These are phyloP conservation scores for Eucalyptus erythrocorys DNA, from an alignment of 345 rosid species.

Conservation along the genomic window DNA sequence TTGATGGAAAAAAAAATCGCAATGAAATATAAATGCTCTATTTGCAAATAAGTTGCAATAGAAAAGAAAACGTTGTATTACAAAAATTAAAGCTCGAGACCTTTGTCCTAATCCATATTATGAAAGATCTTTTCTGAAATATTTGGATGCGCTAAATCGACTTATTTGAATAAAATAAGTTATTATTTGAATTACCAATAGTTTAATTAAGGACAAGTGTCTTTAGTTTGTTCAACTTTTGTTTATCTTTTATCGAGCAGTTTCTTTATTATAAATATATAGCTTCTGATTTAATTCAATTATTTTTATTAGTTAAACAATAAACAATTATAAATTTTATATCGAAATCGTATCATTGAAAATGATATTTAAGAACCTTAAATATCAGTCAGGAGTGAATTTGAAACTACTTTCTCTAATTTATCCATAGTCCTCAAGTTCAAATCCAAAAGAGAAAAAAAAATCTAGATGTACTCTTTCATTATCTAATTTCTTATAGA, in stretches of 20 bases:
- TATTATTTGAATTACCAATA: not conserved
- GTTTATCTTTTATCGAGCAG: not conserved
- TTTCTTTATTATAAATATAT: not conserved
- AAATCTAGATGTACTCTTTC: too few species aligned
- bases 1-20: not conserved
- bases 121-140: not conserved
- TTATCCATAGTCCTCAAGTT: not conserved
- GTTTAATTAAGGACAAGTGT: not conserved
- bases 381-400: not conserved
- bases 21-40: not conserved
- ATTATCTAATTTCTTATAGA: too few species aligned
- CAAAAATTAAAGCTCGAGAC: not conserved
- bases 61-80: not conserved
- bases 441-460: not conserved
- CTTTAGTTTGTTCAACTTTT: not conserved
- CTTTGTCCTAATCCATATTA: not conserved
- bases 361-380: not conserved
- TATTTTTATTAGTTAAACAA: not conserved
- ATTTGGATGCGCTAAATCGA: not conserved
- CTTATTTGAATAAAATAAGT: not conserved
- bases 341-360: not conserved
- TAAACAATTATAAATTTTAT: too few species aligned
- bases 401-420: not conserved
- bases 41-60: not conserved
- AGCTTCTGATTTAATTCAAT: not conserved